phyloP scores from a whole-genome alignment of 768 basidiomycete genomes.

The Tulasnella sp. region DNA sequence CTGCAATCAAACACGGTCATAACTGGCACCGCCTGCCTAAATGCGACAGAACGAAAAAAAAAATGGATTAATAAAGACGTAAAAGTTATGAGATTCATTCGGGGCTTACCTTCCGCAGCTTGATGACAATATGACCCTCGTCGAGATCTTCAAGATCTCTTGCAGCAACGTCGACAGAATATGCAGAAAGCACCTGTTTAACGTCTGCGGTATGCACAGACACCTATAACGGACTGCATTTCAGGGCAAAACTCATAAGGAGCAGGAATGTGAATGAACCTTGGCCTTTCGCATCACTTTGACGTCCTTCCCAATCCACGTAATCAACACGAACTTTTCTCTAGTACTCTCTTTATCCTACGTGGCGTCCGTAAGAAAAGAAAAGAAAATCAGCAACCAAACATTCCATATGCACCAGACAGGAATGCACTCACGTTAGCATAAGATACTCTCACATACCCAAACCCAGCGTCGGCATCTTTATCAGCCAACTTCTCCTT shows the following conservation, averaged over 20 bases:
- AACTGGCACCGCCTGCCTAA: slow-evolving; percentile 78
- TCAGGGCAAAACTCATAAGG: background rate
- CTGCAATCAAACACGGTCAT: slow-evolving; percentile 65
- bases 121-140: slow-evolving; percentile 71
- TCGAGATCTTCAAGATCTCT: slow-evolving; percentile 70
- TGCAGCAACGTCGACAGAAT: slow-evolving; percentile 81
- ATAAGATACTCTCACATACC: slow-evolving; percentile 26
- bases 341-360: slow-evolving; percentile 23
- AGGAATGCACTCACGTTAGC: slow-evolving; percentile 11
- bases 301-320: slow-evolving; percentile 20
- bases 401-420: background rate
- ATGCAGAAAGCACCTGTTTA: slow-evolving; percentile 59
- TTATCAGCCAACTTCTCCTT: slow-evolving; percentile 23
- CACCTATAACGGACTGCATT: slow-evolving; percentile 39
- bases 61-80: slow-evolving; percentile 18
- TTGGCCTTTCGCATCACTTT: slow-evolving; percentile 30
- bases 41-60: slow-evolving; percentile 8
- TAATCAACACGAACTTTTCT: slow-evolving; percentile 24
- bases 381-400: too few species aligned
- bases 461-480: slow-evolving; percentile 25
- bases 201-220: slow-evolving; percentile 87
- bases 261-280: slow-evolving; percentile 15
- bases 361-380: slow-evolving; percentile 18
- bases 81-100: background rate
- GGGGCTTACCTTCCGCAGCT: slow-evolving; percentile 62